Percentiles rank a stretch among this genome's conserved stretches.
These are phyloP conservation scores for Nannochloris sp. DNA, from an alignment of 139 green algal species.

Conservation along the genomic window DNA sequence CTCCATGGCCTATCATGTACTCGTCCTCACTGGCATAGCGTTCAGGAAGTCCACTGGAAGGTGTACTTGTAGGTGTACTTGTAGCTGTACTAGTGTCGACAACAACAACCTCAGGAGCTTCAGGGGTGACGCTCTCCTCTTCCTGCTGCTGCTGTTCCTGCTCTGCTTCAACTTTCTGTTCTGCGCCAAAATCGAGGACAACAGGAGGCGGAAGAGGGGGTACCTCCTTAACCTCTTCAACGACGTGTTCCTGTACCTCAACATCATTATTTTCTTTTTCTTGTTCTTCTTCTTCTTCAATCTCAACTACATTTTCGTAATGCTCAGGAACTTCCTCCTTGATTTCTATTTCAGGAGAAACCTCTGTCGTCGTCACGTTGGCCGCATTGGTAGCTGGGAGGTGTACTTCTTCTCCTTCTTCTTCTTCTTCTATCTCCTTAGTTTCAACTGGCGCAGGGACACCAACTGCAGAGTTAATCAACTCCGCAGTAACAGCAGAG, in stretches of 20 bases:
- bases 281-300: neutral
- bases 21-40: too few relatives aligned
- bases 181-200: neutral
- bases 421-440: neutral
- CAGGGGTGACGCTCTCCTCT: neutral
- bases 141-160: neutral
- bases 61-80: too few relatives aligned
- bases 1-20: too few relatives aligned
- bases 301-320: neutral
- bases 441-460: neutral
- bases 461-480: neutral
- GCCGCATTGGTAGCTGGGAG: too few relatives aligned
- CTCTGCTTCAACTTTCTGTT: neutral
- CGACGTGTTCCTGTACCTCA: neutral
- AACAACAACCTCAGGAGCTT: neutral
- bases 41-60: too few relatives aligned
- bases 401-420: neutral
- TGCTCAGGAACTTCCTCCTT: neutral
- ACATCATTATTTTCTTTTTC: neutral
- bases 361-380: too few relatives aligned
- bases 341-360: neutral
- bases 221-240: neutral
- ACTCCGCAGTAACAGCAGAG: too few relatives aligned
- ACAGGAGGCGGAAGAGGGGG: too few relatives aligned
- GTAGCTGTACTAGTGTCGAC: too few relatives aligned